Conservation (phyloP, 768 basidiomycete genomes). For the Rhizopogon vulgaris region DNA sequence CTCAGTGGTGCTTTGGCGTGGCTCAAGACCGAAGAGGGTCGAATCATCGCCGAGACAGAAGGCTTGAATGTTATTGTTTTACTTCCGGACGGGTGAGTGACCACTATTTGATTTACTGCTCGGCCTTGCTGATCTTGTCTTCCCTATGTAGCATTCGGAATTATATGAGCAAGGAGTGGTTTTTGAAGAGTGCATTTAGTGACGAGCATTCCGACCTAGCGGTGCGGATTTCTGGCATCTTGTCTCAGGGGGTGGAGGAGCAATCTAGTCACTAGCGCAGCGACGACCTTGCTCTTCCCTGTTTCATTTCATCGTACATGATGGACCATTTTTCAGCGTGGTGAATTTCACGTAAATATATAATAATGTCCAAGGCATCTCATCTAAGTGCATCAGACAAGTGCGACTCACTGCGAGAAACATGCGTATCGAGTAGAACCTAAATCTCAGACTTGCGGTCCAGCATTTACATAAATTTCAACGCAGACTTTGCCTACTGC, state of each 20-base stretch:
- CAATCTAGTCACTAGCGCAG: not conserved
- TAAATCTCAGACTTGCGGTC: too few relatives aligned
- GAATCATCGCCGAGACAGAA: constrained; percentile 50
- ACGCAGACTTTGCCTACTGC: too few relatives aligned
- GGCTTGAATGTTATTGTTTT: constrained; percentile 87
- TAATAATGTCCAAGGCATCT: too few relatives aligned
- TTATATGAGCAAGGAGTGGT: constrained; percentile 94
- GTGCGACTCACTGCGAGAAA: too few relatives aligned
- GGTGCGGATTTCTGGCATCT: not conserved
- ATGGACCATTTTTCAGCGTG: too few relatives aligned
- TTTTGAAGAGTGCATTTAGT: constrained; percentile 61
- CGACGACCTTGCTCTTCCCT: too few relatives aligned
- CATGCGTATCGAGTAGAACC: too few relatives aligned
- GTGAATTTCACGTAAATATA: too few relatives aligned
- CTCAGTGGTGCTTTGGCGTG: constrained; percentile 73
- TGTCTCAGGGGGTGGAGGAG: not conserved
- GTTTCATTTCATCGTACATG: too few relatives aligned
- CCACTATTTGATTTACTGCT: not conserved
- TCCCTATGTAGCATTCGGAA: constrained; percentile 66
- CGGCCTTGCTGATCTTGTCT: constrained; percentile 1
- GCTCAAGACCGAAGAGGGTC: constrained; percentile 67
- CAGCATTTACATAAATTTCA: too few relatives aligned
- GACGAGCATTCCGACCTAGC: constrained; percentile 37
- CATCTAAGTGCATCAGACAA: too few relatives aligned
- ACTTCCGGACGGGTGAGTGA: constrained; percentile 80